phyloP scores from a whole-genome alignment of 176 grass and related monocot species.

The Triticum urartu region DNA sequence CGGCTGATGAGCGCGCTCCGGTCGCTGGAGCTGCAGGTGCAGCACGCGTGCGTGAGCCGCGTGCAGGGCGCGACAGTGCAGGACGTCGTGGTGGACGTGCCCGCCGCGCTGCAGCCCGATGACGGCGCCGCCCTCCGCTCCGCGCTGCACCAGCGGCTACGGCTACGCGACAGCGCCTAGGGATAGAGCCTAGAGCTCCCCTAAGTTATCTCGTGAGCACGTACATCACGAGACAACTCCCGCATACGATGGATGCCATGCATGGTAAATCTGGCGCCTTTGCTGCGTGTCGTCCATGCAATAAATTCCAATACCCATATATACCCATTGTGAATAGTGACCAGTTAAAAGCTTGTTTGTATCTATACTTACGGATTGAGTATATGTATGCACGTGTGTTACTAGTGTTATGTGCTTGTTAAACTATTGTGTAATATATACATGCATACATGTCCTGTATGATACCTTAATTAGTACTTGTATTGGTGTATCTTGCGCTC shows the following conservation, averaged over 20 bases:
- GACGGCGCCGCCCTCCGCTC: slow-evolving; percentile 29
- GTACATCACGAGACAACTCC: not conserved
- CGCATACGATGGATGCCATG: not conserved
- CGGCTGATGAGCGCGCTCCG: slow-evolving; percentile 59
- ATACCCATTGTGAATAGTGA: not conserved
- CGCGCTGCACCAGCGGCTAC: slow-evolving; percentile 32
- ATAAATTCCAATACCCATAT: not conserved
- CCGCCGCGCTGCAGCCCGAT: slow-evolving; percentile 32
- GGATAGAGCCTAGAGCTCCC: not conserved
- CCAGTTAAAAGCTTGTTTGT: not conserved
- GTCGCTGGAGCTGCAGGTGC: slow-evolving; percentile 45
- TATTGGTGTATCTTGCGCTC: not conserved
- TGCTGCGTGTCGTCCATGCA: not conserved
- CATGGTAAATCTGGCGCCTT: not conserved
- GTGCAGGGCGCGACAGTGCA: slow-evolving; percentile 57
- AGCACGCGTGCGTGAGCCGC: slow-evolving; percentile 55
- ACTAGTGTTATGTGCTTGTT: not conserved
- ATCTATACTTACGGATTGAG: not conserved
- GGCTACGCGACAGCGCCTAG: slow-evolving; percentile 25
- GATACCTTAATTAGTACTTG: not conserved
- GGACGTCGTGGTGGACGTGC: slow-evolving; percentile 57
- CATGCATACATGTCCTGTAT: not conserved
- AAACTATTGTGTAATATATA: not conserved
- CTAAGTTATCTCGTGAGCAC: not conserved
- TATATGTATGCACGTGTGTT: not conserved